Conservation (phyloP, 1,284 basidiomycete species). For the Cutaneotrichosporon cutaneum region DNA sequence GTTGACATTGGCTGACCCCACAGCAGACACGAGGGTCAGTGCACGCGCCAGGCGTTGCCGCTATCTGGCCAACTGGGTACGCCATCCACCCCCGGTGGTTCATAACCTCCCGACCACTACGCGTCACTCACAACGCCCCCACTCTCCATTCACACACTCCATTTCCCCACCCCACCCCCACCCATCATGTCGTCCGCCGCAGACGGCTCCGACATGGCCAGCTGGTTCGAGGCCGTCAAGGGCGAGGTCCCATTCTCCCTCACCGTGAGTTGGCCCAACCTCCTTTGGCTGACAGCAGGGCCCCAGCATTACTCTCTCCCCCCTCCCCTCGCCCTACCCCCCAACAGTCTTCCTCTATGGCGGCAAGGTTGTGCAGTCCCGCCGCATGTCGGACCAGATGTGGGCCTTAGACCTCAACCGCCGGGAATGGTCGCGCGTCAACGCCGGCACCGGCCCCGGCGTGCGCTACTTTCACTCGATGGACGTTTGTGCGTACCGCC, state of each 20-base stretch:
- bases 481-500: constrained; percentile 67
- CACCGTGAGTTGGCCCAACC: constrained; percentile 61
- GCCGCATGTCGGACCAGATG: constrained; percentile 82
- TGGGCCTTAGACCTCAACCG: constrained; percentile 79
- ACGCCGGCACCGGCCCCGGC: constrained; percentile 59
- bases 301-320: constrained; percentile 47
- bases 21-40: not conserved
- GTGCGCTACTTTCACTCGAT: constrained; percentile 88
- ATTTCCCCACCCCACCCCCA: not conserved
- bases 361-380: constrained; percentile 77
- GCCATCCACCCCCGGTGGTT: not conserved
- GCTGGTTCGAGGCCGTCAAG: constrained; percentile 74
- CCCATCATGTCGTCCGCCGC: constrained; percentile 4
- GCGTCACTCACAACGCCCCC: not conserved
- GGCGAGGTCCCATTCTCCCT: constrained; percentile 85
- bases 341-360: constrained; percentile 60
- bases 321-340: constrained; percentile 35
- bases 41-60: not conserved
- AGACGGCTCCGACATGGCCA: constrained; percentile 63
- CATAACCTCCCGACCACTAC: not conserved
- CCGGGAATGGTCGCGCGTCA: constrained; percentile 71
- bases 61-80: not conserved
- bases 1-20: not conserved
- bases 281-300: constrained; percentile 29
- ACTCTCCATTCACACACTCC: constrained; percentile 1